These are phyloP conservation scores for Aspergillus carlsbadensis DNA, from an alignment of 495 filamentous ascomycete species.

Conservation along the genomic window DNA sequence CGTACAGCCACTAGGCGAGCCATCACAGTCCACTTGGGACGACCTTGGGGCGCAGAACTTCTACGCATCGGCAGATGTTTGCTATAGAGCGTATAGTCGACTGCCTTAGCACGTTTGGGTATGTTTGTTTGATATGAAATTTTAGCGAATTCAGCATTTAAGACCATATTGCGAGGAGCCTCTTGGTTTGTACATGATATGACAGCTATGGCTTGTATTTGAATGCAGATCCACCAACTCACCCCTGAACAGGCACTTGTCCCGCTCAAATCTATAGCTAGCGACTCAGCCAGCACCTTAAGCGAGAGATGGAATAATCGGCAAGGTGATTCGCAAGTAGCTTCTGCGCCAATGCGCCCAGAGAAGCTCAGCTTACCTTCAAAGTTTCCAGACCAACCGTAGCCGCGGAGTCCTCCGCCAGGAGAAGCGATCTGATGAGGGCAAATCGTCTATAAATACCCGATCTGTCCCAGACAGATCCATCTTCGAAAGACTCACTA, in stretches of 20 bases:
- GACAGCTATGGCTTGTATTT: too few species aligned
- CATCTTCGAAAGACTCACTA: not conserved
- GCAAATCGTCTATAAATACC: not conserved
- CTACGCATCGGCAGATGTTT: constrained; percentile 17
- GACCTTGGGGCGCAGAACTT: constrained; percentile 27
- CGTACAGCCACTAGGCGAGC: not conserved
- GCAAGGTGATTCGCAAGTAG: not conserved
- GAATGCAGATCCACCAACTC: too few species aligned
- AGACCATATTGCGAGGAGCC: too few species aligned
- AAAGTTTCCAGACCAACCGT: too few species aligned
- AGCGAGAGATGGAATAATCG: not conserved
- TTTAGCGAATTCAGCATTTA: not conserved
- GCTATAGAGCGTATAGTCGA: constrained; percentile 7
- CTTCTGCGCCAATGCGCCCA: not conserved
- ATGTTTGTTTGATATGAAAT: not conserved
- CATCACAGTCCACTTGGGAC: constrained; percentile 17
- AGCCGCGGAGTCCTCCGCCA: too few species aligned
- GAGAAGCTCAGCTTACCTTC: too few species aligned
- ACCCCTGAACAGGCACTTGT: too few species aligned
- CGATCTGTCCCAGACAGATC: not conserved
- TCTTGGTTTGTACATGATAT: too few species aligned
- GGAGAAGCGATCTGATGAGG: not conserved
- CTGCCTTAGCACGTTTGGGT: not conserved
- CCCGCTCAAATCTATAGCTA: too few species aligned
- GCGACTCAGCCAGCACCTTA: not conserved